Conservation (phyloP, 768 basidiomycete species). For the Coprinellus micaceus region DNA sequence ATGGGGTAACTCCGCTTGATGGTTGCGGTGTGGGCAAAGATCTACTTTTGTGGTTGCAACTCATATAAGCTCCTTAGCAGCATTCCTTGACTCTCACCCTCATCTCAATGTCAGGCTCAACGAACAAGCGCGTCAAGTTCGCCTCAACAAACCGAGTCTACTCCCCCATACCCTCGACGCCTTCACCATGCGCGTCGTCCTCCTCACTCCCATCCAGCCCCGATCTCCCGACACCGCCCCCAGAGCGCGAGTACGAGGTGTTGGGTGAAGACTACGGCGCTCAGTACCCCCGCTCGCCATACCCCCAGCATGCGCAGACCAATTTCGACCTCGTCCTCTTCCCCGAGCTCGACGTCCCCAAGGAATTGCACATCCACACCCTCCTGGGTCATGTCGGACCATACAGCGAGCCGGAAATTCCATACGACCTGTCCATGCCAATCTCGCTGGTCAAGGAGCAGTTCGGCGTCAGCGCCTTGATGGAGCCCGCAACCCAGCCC, state of each 20-base stretch:
- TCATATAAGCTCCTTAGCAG: slow-evolving; percentile 5
- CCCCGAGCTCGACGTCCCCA: slow-evolving; percentile 19
- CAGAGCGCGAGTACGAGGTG: slow-evolving; percentile 19
- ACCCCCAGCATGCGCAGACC: slow-evolving; percentile 17
- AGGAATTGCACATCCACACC: slow-evolving; percentile 39
- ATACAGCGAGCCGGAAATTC: slow-evolving; percentile 28
- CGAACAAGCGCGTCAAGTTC: slow-evolving; percentile 42
- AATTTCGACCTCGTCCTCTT: slow-evolving; percentile 20
- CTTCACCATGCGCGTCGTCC: slow-evolving; percentile 35
- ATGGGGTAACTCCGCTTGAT: slow-evolving; percentile 2
- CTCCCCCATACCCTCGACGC: slow-evolving; percentile 29
- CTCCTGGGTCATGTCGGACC: slow-evolving; percentile 36
- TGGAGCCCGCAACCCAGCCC: slow-evolving; percentile 41
- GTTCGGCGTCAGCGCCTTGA: slow-evolving; percentile 29
- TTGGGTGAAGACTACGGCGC: slow-evolving; percentile 9
- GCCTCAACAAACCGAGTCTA: slow-evolving; percentile 34
- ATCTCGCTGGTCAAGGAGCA: slow-evolving; percentile 20
- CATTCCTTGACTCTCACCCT: slow-evolving; percentile 13
- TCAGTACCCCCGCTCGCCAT: slow-evolving; percentile 28
- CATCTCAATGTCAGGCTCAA: slow-evolving; percentile 15
- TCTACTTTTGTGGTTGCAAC: slow-evolving; percentile 1
- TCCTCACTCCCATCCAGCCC: slow-evolving; percentile 36
- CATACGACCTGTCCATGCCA: slow-evolving; percentile 37
- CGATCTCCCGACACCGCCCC: slow-evolving; percentile 36
- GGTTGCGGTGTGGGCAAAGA: slow-evolving; percentile 6